Evolutionary conservation across 2,329 filamentous ascomycete genomes (phyloP), one percentile per base, ranked within the genome.

Genomic region (Lomentospora prolificans): DNA sequence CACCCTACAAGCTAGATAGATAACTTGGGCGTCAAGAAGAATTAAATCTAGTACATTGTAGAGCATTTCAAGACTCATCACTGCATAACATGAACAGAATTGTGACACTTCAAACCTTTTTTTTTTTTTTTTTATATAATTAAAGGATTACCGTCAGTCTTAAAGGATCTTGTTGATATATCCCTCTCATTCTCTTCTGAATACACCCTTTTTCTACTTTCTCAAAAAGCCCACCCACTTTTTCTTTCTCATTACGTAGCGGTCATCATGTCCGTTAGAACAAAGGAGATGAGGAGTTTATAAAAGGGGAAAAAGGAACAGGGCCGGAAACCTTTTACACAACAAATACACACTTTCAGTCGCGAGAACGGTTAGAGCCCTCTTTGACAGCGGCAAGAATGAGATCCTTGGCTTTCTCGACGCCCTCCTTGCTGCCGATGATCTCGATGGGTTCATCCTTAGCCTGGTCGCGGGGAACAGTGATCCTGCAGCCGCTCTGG

Each of bases 401-500:
- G 67, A 95, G 77, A 58, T 95, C 85, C 74, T 87, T 90, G 52
- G 94, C 94, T 69, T 87, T 80, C 71, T 96, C 89, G 36, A 95
- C 83, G 10, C 89, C 90, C 14, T 90, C 87, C 65, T 81, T 81
- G 56, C 79, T 81, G 39, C 94, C 94, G 33, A 86, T 77, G 64
- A 99, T 87, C 74, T 96, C 90, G 67, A 99, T 96, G 3, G 92
- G 89, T 70, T 96, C 91, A 51, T 80, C 78, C 60, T 74, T 75
- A 50, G 75, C 75, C 70, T 95, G 87, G 65, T 89, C 86, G 61
- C 89, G 85, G 22, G 94, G 94, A 41, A 99, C 92, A 61, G 91
- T 90, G 67, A 99, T 95, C 73, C 87, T 90, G 72, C 91, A 96
- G 56, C 88, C 89, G 53, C 90, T 96, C 75, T 94, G 84, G 74